Evolutionary conservation across 108 stramenopile genomes (phyloP).

Genomic region (Skeletonema costatum): DNA sequence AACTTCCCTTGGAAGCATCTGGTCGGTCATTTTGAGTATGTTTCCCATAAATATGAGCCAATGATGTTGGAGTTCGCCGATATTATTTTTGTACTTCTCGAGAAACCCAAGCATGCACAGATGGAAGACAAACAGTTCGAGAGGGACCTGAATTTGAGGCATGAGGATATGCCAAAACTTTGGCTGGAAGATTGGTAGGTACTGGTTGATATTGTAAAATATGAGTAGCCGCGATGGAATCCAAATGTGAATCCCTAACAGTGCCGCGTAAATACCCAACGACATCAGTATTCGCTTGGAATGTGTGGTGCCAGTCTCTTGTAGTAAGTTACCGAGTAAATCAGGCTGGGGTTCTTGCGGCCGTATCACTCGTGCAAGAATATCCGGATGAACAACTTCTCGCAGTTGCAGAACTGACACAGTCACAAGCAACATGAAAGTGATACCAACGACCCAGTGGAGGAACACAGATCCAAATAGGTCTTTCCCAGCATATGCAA

Average conservation of each 20-base stretch:
- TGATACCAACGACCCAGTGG: constrained; percentile 95
- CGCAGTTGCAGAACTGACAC: constrained; percentile 92
- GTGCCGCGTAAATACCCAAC: constrained; percentile 66
- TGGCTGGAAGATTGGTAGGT: constrained; percentile 63
- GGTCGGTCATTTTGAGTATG: constrained; percentile 60
- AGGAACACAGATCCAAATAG: constrained; percentile 75
- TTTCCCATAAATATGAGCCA: constrained; percentile 71
- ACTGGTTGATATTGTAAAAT: constrained; percentile 34
- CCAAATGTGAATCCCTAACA: constrained; percentile 71
- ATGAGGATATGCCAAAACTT: constrained; percentile 81
- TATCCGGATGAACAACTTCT: constrained; percentile 93
- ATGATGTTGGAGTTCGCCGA: constrained; percentile 78
- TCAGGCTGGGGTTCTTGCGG: constrained; percentile 98
- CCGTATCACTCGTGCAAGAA: constrained; percentile 85
- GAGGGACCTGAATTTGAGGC: constrained; percentile 90
- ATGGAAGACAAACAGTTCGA: constrained; percentile 92
- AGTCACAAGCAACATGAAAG: constrained; percentile 97
- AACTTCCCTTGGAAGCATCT: constrained; percentile 67
- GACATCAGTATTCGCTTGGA: constrained; percentile 84
- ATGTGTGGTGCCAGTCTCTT: constrained; percentile 86
- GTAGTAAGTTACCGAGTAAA: constrained; percentile 90
- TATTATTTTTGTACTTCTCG: constrained; percentile 85
- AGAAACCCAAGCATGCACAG: constrained; percentile 88
- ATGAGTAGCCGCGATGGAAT: constrained; percentile 61
- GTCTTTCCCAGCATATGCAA: constrained; percentile 71